phyloP scores from a whole-genome alignment of 371 early-diverging fungal species.

The Mucor plumbeus region DNA sequence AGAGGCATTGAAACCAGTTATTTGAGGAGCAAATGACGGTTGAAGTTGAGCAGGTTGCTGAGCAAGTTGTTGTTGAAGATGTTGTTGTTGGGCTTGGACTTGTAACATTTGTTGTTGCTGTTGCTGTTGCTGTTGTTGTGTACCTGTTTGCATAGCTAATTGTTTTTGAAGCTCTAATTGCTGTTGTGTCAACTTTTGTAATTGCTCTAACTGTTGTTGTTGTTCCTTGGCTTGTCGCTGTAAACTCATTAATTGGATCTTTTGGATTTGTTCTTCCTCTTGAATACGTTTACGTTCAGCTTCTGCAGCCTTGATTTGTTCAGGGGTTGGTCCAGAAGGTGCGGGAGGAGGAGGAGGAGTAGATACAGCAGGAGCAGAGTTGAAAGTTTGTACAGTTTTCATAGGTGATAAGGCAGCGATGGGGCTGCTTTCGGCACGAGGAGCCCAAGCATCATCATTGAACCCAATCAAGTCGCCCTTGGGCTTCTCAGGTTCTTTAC shows the following conservation, averaged over 20 bases:
- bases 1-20: slow-evolving; percentile 11
- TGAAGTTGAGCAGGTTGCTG: slow-evolving; percentile 27
- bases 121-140: slow-evolving; percentile 49
- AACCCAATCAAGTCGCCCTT: slow-evolving; percentile 48
- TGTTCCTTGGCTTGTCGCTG: slow-evolving; percentile 41
- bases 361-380: slow-evolving; percentile 6
- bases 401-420: slow-evolving; percentile 12
- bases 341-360: slow-evolving; percentile 2
- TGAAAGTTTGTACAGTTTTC: slow-evolving; percentile 11
- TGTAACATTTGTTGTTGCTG: slow-evolving; percentile 35
- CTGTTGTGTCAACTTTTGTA: slow-evolving; percentile 38
- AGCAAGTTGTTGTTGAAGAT: slow-evolving; percentile 24
- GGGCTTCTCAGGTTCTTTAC: slow-evolving; percentile 25
- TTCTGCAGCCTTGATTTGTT: slow-evolving; percentile 26
- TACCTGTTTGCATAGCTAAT: slow-evolving; percentile 35
- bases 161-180: slow-evolving; percentile 31
- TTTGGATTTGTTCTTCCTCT: slow-evolving; percentile 33
- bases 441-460: slow-evolving; percentile 61
- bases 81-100: slow-evolving; percentile 43
- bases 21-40: slow-evolving; percentile 17
- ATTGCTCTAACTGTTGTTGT: slow-evolving; percentile 33
- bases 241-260: slow-evolving; percentile 28
- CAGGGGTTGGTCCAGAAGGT: slow-evolving; percentile 27
- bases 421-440: slow-evolving; percentile 26
- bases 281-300: slow-evolving; percentile 22